Evolutionary conservation across 805 yeast genomes (phyloP).

Genomic region (Myxozyma kluyveri): DNA sequence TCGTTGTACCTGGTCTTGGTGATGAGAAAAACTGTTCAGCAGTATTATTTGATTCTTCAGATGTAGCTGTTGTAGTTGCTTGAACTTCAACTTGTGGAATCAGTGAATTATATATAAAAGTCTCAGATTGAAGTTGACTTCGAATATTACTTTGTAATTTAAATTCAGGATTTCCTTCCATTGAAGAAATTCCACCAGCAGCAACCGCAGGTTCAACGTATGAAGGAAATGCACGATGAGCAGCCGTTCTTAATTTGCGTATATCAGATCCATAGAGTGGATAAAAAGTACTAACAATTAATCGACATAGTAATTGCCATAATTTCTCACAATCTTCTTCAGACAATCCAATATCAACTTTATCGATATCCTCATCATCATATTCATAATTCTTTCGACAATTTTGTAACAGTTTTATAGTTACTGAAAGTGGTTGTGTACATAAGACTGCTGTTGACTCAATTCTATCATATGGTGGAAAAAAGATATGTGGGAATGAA

Average conservation of each 20-base stretch:
- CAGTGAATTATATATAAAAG: slow-evolving; percentile 17
- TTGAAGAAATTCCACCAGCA: neutral
- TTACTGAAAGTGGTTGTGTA: neutral
- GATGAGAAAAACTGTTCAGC: neutral
- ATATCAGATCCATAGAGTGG: slow-evolving; percentile 23
- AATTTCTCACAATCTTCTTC: slow-evolving; percentile 6
- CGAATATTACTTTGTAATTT: neutral
- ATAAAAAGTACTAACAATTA: slow-evolving; percentile 21
- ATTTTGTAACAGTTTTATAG: neutral
- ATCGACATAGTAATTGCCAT: slow-evolving; percentile 16
- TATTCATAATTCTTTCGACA: too few species aligned
- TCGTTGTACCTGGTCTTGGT: neutral
- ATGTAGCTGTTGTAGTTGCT: neutral
- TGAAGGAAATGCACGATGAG: slow-evolving; percentile 9
- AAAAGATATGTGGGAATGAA: slow-evolving; percentile 17
- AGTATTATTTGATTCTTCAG: neutral
- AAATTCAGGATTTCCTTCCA: slow-evolving; percentile 1
- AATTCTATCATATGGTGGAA: slow-evolving; percentile 19
- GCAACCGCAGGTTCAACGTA: slow-evolving; percentile 13
- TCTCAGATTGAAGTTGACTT: slow-evolving; percentile 14
- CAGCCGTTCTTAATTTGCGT: slow-evolving; percentile 2
- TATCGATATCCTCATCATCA: too few species aligned
- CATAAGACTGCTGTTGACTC: slow-evolving; percentile 15
- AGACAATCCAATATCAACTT: neutral
- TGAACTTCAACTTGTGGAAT: neutral